Evolutionary conservation across 352 stramenopile genomes (phyloP).

Genomic region (Pythium coloratum): DNA sequence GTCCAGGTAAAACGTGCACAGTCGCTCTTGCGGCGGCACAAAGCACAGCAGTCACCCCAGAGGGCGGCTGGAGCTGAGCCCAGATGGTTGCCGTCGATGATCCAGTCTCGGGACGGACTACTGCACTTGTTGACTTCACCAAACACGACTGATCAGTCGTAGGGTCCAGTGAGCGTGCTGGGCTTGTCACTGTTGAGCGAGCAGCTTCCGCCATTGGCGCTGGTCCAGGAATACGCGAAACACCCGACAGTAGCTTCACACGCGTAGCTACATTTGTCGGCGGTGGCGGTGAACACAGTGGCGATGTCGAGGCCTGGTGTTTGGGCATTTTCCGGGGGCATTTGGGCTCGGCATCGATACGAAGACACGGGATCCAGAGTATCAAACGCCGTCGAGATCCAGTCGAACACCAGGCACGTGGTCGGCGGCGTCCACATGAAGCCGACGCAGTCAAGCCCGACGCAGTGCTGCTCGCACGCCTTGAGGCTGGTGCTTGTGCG

Average conservation of each 20-base stretch:
- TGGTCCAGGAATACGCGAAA: neutral
- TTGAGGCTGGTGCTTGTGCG: too few species aligned
- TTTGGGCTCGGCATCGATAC: neutral
- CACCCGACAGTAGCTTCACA: neutral
- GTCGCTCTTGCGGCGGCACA: neutral
- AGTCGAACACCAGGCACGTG: too few species aligned
- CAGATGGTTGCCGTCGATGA: neutral
- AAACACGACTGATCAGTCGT: neutral
- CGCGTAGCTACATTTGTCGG: neutral
- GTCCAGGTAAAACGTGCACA: conserved; percentile 31
- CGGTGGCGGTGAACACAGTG: neutral
- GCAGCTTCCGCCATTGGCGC: neutral
- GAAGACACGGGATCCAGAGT: neutral
- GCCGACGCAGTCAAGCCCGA: too few species aligned
- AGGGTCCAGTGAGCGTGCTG: neutral
- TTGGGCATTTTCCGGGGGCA: neutral
- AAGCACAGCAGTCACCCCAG: neutral
- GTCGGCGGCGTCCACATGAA: too few species aligned
- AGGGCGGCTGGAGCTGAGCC: neutral
- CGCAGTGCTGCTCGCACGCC: too few species aligned
- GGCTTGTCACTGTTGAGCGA: neutral
- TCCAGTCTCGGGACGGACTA: neutral
- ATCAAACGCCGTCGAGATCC: neutral
- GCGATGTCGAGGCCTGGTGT: neutral
- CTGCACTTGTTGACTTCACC: neutral